phyloP scores from a whole-genome alignment of 2,329 filamentous ascomycete genomes.

The Alternaria brassicicola region DNA sequence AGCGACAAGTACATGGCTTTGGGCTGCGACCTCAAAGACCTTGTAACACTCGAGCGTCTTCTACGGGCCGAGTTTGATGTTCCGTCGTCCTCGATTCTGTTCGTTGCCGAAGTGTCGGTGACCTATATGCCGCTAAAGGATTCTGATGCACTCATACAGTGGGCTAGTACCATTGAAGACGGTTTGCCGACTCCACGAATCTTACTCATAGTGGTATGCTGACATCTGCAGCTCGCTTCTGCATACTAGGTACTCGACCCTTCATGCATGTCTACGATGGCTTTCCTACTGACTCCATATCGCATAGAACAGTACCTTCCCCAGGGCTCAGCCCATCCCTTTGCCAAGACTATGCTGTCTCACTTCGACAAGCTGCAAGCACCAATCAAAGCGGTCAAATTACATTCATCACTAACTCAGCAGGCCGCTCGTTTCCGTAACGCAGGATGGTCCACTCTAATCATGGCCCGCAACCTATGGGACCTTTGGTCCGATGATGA shows the following conservation, averaged over 20 bases:
- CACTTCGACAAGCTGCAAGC: slow-evolving; percentile 84
- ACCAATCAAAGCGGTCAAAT: slow-evolving; percentile 73
- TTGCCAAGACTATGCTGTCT: slow-evolving; percentile 82
- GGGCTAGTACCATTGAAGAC: slow-evolving; percentile 74
- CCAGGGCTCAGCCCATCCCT: slow-evolving; percentile 77
- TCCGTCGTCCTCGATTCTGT: slow-evolving; percentile 69
- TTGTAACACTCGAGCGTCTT: slow-evolving; percentile 64
- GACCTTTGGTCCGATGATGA: slow-evolving; percentile 75
- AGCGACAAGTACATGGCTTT: slow-evolving; percentile 78
- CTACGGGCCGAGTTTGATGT: slow-evolving; percentile 66
- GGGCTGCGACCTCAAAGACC: slow-evolving; percentile 78
- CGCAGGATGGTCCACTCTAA: slow-evolving; percentile 70
- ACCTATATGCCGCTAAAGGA: slow-evolving; percentile 83
- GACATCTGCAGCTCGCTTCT: slow-evolving; percentile 70
- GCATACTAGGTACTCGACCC: slow-evolving; percentile 61
- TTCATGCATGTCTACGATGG: background rate
- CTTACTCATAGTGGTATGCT: slow-evolving; percentile 4
- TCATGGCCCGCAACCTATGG: slow-evolving; percentile 73
- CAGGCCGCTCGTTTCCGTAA: slow-evolving; percentile 72
- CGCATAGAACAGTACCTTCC: slow-evolving; percentile 77
- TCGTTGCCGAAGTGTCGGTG: slow-evolving; percentile 87
- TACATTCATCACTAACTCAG: slow-evolving; percentile 69
- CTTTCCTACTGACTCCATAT: slow-evolving; percentile 5
- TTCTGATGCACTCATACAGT: slow-evolving; percentile 76
- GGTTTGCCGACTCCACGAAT: slow-evolving; percentile 55